Base-by-base conservation (phyloP, 192 early-diverging fungal species). In the Backusella sp. region DNA sequence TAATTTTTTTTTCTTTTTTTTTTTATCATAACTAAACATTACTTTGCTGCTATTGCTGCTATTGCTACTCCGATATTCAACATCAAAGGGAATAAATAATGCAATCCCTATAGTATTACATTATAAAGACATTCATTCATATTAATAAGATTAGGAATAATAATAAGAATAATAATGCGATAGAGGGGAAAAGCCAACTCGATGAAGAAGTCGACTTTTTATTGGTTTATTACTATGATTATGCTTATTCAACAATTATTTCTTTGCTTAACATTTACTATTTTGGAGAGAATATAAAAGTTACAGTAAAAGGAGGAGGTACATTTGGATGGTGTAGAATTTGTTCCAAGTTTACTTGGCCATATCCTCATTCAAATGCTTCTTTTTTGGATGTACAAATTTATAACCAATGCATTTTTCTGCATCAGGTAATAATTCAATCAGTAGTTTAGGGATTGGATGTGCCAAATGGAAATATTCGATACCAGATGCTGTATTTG, bases 361-460 rank as follows among this genome's bases (percentile, higher is more conserved):
- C 15, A 52, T 32, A 53, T 56, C n/a, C 53, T 62, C 56, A 62
- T 62, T 62, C 56, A 62, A 28, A 28, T 62, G 26, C 26, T 12
- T 2, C 4, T 62, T 62, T 8, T 26, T 11, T 62, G 56, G 56
- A 28, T 62, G 56, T 26, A 62, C 3, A 62, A 62, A 62, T 14
- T 28, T 62, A 26, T 62, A 62, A 5, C 56, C 56, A 14, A 28
- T 28, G 56, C 56, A 62, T 28, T 62, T 26, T 62, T 62, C 56
- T 62, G 56, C 56, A 62, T 62, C 56, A 62, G 56, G 56, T 28
- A 62, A 62, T 62, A 62, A 23, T 11, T 62, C 56, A 62, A 62
- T 62, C 26, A 62, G 56, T 4, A 62, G 21, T 62, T 28, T 62
- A 62, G 26, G 23, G 11, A 62, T 62, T 12, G 56, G 9, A 11